Conservation (phyloP, 768 basidiomycete species). For the Rhodosporidiobolus odoratus region DNA sequence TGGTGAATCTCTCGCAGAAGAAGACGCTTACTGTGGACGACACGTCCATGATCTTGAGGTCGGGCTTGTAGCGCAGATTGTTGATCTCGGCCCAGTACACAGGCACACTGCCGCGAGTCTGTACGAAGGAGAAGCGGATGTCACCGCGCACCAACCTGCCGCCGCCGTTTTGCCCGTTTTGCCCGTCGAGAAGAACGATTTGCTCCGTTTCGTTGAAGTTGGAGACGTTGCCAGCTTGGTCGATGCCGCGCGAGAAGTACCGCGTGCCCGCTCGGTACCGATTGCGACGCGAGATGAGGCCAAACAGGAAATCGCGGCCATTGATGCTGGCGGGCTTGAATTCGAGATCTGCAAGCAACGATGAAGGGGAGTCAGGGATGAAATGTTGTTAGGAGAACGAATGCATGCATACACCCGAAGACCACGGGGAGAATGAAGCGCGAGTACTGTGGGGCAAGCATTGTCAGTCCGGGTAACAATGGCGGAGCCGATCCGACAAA, state of each 20-base stretch:
- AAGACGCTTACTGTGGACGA: slow-evolving; percentile 64
- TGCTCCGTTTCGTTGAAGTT: slow-evolving; percentile 99
- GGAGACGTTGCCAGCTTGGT: slow-evolving; percentile 79
- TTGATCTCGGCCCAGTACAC: slow-evolving; percentile 96
- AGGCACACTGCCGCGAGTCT: slow-evolving; percentile 88
- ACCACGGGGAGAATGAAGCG: slow-evolving; percentile 85
- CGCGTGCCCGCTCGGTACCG: slow-evolving; percentile 93
- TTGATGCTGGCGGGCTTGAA: slow-evolving; percentile 69
- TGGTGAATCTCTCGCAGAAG: neutral
- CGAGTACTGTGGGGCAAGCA: slow-evolving; percentile 58
- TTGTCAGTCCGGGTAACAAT: too few relatives aligned
- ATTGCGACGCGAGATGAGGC: slow-evolving; percentile 86
- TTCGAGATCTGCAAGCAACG: slow-evolving; percentile 65
- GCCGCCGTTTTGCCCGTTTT: slow-evolving; percentile 14
- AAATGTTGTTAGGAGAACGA: neutral
- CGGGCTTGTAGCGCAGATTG: slow-evolving; percentile 90
- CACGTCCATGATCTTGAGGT: slow-evolving; percentile 90
- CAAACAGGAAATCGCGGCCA: slow-evolving; percentile 70
- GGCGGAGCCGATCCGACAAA: neutral
- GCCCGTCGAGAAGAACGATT: slow-evolving; percentile 66
- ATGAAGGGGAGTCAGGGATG: slow-evolving; percentile 10
- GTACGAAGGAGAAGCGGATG: slow-evolving; percentile 69
- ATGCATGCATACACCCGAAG: slow-evolving; percentile 70
- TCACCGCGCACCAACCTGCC: slow-evolving; percentile 44
- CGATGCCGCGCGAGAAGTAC: slow-evolving; percentile 91